phyloP scores from a whole-genome alignment of 768 basidiomycete genomes.

The Strobilomyces dryophilus region DNA sequence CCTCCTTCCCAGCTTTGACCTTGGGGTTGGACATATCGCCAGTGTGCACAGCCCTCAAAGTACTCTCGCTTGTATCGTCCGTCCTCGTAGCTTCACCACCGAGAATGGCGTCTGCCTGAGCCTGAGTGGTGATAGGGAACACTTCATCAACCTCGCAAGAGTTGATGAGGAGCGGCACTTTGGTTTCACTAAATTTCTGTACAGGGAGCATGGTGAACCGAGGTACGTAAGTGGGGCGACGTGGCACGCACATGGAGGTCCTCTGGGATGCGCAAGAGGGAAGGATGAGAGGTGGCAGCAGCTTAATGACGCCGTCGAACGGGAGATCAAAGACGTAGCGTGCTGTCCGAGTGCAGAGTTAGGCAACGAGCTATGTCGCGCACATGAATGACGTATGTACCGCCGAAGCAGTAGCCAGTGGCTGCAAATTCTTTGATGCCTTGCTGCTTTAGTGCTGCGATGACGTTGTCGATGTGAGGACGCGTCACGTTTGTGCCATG shows the following conservation, averaged over 20 bases:
- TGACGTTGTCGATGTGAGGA: conserved; percentile 46
- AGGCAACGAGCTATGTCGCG: not conserved
- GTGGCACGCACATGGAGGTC: conserved; percentile 19
- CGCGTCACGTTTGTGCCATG: conserved; percentile 41
- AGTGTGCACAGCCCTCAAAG: conserved; percentile 45
- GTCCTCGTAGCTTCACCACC: conserved; percentile 25
- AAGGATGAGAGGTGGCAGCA: conserved; percentile 55
- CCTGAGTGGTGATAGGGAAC: conserved; percentile 46
- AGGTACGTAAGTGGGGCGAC: not conserved
- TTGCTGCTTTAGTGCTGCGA: conserved; percentile 50
- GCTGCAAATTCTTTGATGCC: conserved; percentile 54
- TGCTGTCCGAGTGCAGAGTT: conserved; percentile 27
- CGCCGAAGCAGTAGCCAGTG: conserved; percentile 64
- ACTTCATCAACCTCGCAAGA: conserved; percentile 47
- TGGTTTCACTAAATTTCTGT: not conserved
- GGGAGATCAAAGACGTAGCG: conserved; percentile 62
- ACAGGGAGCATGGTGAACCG: not conserved
- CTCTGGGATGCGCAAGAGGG: conserved; percentile 50
- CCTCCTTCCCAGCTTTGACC: conserved; percentile 60
- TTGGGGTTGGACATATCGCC: conserved; percentile 44
- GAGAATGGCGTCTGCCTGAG: conserved; percentile 45
- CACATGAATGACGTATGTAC: conserved; percentile 20
- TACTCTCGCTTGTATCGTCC: conserved; percentile 49
- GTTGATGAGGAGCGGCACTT: conserved; percentile 7
- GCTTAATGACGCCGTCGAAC: conserved; percentile 50